Percentiles rank a stretch among this genome's conserved stretches.
Evolutionary conservation across 345 rosid species (phyloP).

Genomic region (Arabis alpina): DNA sequence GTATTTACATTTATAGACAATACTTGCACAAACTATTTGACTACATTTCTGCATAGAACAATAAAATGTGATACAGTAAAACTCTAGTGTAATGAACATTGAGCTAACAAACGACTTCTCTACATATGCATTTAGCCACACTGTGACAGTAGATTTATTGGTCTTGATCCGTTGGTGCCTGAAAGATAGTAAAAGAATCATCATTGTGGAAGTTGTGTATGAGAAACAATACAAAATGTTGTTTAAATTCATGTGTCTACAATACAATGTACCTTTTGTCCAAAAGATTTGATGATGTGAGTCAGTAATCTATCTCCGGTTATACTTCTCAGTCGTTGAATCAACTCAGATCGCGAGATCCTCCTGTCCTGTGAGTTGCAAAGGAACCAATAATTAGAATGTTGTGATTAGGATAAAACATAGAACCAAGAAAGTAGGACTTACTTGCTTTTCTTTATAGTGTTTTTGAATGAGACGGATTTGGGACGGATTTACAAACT

Average conservation of each 20-base stretch:
- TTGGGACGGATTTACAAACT: slow-evolving; percentile 48
- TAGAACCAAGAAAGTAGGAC: slow-evolving; percentile 9
- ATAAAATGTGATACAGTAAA: neutral
- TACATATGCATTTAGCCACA: neutral
- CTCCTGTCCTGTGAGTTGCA: slow-evolving; percentile 54
- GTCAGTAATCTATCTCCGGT: slow-evolving; percentile 70
- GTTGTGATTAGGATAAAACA: neutral
- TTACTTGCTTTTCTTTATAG: slow-evolving; percentile 52
- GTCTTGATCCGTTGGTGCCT: slow-evolving; percentile 22
- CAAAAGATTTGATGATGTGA: slow-evolving; percentile 56
- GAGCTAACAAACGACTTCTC: neutral
- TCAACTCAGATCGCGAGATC: slow-evolving; percentile 58
- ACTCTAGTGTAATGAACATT: neutral
- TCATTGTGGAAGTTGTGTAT: neutral
- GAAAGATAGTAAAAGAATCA: slow-evolving; percentile 2
- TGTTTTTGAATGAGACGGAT: slow-evolving; percentile 48
- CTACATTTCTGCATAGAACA: neutral
- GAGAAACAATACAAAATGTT: neutral
- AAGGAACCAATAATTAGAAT: slow-evolving; percentile 1
- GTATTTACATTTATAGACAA: neutral
- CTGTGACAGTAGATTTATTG: slow-evolving; percentile 7
- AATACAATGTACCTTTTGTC: slow-evolving; percentile 49
- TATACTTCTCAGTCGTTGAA: slow-evolving; percentile 55
- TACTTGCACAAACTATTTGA: neutral
- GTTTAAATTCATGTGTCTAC: neutral